Evolutionary conservation across 2,329 filamentous ascomycete genomes (phyloP).

Genomic region (Geosmithia putterillii): DNA sequence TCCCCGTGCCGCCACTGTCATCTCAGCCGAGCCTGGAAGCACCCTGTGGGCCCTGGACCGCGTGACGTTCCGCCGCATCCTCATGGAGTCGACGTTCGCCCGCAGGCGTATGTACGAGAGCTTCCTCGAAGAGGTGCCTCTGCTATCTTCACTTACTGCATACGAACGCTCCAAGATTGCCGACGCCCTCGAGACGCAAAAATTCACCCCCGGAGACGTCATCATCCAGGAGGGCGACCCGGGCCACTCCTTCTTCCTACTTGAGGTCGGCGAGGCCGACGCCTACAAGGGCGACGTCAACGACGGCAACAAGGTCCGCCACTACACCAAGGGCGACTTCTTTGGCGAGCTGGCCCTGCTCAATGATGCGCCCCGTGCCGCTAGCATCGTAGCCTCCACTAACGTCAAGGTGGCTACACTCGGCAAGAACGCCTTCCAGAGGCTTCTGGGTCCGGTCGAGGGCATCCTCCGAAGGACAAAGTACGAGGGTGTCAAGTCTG

Average conservation of each 20-base stretch:
- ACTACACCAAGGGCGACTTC: slow-evolving; percentile 86
- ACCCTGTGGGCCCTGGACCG: slow-evolving; percentile 92
- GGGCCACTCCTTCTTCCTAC: slow-evolving; percentile 81
- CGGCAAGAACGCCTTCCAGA: slow-evolving; percentile 89
- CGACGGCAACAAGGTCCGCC: slow-evolving; percentile 60
- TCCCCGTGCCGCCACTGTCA: slow-evolving; percentile 85
- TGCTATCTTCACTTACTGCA: slow-evolving; percentile 69
- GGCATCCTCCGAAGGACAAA: slow-evolving; percentile 79
- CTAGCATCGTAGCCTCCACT: slow-evolving; percentile 70
- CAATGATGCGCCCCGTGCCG: slow-evolving; percentile 86
- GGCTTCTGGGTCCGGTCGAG: slow-evolving; percentile 83
- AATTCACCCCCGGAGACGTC: slow-evolving; percentile 63
- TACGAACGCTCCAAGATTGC: slow-evolving; percentile 98
- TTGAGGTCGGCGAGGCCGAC: slow-evolving; percentile 78
- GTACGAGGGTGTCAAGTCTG: slow-evolving; percentile 46
- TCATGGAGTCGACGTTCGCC: slow-evolving; percentile 97
- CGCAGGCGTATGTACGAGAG: slow-evolving; percentile 93
- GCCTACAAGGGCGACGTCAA: slow-evolving; percentile 68
- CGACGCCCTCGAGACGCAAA: slow-evolving; percentile 85
- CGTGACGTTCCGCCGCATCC: slow-evolving; percentile 89
- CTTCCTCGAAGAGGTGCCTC: slow-evolving; percentile 86
- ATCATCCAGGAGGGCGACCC: slow-evolving; percentile 90
- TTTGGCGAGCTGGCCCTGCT: slow-evolving; percentile 92
- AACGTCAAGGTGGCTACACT: slow-evolving; percentile 89
- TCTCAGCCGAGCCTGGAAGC: slow-evolving; percentile 65